phyloP scores from a whole-genome alignment of 192 early-diverging fungal genomes.

The Coemansia sp. region DNA sequence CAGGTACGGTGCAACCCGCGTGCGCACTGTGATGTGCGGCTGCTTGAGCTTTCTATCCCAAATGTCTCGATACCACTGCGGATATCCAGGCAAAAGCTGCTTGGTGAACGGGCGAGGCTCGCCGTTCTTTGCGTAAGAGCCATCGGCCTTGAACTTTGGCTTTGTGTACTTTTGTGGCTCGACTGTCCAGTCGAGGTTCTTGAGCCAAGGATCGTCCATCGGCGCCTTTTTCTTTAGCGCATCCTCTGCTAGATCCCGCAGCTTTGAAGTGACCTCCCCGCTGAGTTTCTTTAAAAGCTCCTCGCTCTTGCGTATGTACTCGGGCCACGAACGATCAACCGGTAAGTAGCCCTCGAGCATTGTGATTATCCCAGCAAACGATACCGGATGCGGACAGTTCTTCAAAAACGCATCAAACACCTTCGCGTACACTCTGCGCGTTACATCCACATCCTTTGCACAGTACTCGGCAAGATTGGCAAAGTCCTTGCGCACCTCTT shows the following conservation, averaged over 20 bases:
- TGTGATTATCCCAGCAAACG: conserved; percentile 85
- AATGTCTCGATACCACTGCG: conserved; percentile 82
- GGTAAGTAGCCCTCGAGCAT: conserved; percentile 88
- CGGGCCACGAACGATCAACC: conserved; percentile 75
- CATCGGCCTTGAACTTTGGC: conserved; percentile 32
- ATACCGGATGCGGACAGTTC: conserved; percentile 92
- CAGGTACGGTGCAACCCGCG: conserved; percentile 76
- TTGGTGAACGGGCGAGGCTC: conserved; percentile 48
- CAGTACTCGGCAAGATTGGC: conserved; percentile 76
- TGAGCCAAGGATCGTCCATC: conserved; percentile 76
- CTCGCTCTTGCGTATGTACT: conserved; percentile 66
- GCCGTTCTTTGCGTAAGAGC: conserved; percentile 45
- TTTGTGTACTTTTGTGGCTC: conserved; percentile 54
- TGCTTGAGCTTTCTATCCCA: conserved; percentile 62
- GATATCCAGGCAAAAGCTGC: conserved; percentile 59
- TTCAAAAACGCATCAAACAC: conserved; percentile 69
- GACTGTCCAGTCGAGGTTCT: conserved; percentile 73
- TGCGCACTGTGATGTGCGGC: conserved; percentile 69
- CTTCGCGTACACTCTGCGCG: conserved; percentile 67
- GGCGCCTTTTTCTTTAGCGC: conserved; percentile 38
- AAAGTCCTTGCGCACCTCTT: conserved; percentile 67
- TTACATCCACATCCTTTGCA: conserved; percentile 80
- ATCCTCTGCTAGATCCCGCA: conserved; percentile 52
- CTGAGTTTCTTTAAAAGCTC: conserved; percentile 57
- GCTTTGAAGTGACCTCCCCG: conserved; percentile 46